These are phyloP conservation scores for Ceratocystis lukuohia DNA, from an alignment of 2,329 filamentous ascomycete species.

Conservation along the genomic window DNA sequence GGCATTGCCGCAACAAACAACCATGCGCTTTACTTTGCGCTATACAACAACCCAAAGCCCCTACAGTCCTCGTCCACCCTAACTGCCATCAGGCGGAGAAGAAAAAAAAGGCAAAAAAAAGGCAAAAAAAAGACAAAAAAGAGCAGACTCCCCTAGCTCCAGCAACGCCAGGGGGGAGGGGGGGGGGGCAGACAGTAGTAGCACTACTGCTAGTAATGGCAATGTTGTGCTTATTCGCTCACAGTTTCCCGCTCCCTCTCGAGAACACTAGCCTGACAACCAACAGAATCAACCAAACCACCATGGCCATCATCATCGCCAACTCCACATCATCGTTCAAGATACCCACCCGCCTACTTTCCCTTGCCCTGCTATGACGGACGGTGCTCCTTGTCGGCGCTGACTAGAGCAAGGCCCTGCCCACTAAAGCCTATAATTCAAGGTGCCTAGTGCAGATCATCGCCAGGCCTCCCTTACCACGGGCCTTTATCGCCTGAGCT, in stretches of 20 bases:
- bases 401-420: background rate
- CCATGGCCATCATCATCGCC: background rate
- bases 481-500: background rate
- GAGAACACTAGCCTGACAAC: background rate
- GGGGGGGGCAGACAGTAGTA: background rate
- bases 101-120: background rate
- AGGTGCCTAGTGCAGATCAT: background rate
- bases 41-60: no score
- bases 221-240: background rate
- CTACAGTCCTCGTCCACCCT: background rate
- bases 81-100: background rate
- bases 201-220: background rate
- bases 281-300: background rate
- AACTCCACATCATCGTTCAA: background rate
- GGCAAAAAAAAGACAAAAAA: no score
- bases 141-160: background rate
- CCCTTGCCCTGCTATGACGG: background rate
- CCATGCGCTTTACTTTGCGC: no score
- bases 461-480: background rate
- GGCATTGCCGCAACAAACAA: no score
- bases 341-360: background rate
- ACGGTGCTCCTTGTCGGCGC: background rate
- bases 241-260: background rate
- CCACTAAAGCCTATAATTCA: background rate
- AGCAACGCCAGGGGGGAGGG: background rate